Percentiles rank a stretch among this genome's conserved stretches.
Conservation (phyloP, 768 basidiomycete genomes). For the Termitomyces sp. region DNA sequence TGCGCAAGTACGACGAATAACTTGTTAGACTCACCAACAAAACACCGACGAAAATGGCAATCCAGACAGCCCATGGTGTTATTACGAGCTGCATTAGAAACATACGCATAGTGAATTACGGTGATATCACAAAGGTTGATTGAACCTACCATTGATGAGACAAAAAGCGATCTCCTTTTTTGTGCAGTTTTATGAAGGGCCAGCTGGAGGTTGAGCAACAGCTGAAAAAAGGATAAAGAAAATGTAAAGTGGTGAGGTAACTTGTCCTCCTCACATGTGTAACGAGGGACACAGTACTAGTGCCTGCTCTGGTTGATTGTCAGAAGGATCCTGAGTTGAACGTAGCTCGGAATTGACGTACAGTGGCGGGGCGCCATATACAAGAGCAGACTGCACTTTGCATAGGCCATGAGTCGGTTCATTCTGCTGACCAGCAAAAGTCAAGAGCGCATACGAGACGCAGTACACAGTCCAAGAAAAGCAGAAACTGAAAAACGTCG, state of each 20-base stretch:
- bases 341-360: constrained; percentile 3
- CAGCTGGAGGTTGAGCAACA: constrained; percentile 22
- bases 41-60: constrained; percentile 17
- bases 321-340: not conserved
- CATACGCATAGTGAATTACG: too few relatives aligned
- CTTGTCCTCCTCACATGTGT: constrained; percentile 17
- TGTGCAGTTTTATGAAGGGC: constrained; percentile 18
- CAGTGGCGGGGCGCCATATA: constrained; percentile 29
- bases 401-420: constrained; percentile 21
- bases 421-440: constrained; percentile 25
- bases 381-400: constrained; percentile 23
- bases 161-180: constrained; percentile 11
- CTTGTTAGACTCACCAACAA: constrained; percentile 17
- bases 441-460: constrained; percentile 26
- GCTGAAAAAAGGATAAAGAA: constrained; percentile 8
- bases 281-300: constrained; percentile 20
- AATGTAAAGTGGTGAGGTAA: not conserved
- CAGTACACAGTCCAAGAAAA: constrained; percentile 29
- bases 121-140: too few relatives aligned
- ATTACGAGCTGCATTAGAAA: constrained; percentile 14
- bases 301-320: constrained; percentile 16
- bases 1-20: not conserved
- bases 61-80: constrained; percentile 25
- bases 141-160: constrained; percentile 13
- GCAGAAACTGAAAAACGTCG: constrained; percentile 31